Conservation (phyloP, 2,329 filamentous ascomycete species). For the Xylariales sp. region DNA sequence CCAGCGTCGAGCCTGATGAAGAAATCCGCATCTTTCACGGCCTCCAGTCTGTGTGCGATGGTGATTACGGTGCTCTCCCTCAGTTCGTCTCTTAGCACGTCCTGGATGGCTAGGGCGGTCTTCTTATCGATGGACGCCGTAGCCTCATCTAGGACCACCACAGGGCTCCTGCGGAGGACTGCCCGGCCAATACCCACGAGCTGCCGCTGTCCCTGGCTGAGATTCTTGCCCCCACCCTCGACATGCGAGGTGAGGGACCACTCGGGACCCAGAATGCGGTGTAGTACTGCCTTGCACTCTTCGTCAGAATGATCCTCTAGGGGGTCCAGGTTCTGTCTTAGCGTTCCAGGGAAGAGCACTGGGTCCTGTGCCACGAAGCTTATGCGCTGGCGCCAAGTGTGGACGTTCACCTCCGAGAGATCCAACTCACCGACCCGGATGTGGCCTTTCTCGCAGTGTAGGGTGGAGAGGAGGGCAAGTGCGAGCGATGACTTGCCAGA, state of each 20-base stretch:
- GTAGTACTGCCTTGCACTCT: slow-evolving; percentile 48
- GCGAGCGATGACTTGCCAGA: slow-evolving; percentile 81
- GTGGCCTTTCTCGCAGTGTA: slow-evolving; percentile 44
- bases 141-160: slow-evolving; percentile 62
- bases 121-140: slow-evolving; percentile 59
- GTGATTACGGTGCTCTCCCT: slow-evolving; percentile 56
- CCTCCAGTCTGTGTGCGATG: slow-evolving; percentile 62
- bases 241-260: slow-evolving; percentile 47
- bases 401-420: slow-evolving; percentile 48
- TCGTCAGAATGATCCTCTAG: slow-evolving; percentile 51
- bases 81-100: slow-evolving; percentile 52
- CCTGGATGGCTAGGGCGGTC: slow-evolving; percentile 55
- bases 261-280: slow-evolving; percentile 51
- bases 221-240: slow-evolving; percentile 56
- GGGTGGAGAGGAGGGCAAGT: slow-evolving; percentile 52
- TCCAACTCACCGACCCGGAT: slow-evolving; percentile 52
- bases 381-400: slow-evolving; percentile 51
- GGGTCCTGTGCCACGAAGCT: slow-evolving; percentile 63
- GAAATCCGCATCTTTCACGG: slow-evolving; percentile 54
- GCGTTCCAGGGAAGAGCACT: slow-evolving; percentile 53
- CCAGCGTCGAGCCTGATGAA: slow-evolving; percentile 50
- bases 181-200: slow-evolving; percentile 57
- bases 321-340: slow-evolving; percentile 66
- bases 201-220: slow-evolving; percentile 60
- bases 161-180: slow-evolving; percentile 53